Evolutionary conservation across 495 filamentous ascomycete genomes (phyloP).

Genomic region (Penicillium daleae): DNA sequence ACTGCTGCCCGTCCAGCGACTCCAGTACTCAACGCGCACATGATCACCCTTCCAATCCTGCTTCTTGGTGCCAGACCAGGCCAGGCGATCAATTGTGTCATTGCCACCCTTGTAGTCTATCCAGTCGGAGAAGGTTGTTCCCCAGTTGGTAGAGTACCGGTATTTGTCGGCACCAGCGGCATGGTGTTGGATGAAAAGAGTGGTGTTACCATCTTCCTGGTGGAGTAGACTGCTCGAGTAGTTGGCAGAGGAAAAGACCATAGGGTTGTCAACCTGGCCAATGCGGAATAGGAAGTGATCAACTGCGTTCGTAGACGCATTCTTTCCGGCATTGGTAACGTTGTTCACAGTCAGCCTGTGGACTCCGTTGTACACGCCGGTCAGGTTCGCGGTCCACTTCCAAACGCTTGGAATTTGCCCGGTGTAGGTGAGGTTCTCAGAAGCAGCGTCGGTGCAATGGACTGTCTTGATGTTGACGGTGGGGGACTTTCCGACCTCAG

Average conservation of each 20-base stretch:
- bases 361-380: constrained; percentile 65
- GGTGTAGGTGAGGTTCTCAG: constrained; percentile 33
- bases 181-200: constrained; percentile 58
- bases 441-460: constrained; percentile 43
- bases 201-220: constrained; percentile 38
- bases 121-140: constrained; percentile 64
- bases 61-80: constrained; percentile 63
- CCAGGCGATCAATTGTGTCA: constrained; percentile 43
- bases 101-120: constrained; percentile 54
- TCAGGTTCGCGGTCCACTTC: constrained; percentile 54
- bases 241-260: constrained; percentile 61
- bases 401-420: constrained; percentile 59
- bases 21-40: constrained; percentile 70
- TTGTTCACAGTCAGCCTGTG: constrained; percentile 64
- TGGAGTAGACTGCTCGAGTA: constrained; percentile 59
- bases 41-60: constrained; percentile 70
- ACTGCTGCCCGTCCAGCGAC: constrained; percentile 63
- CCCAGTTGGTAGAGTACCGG: constrained; percentile 67
- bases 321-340: constrained; percentile 38
- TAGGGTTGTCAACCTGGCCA: constrained; percentile 60
- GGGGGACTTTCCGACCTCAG: constrained; percentile 47
- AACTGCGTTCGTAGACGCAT: constrained; percentile 44
- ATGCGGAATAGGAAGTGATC: constrained; percentile 63
- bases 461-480: constrained; percentile 44
- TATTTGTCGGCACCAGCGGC: constrained; percentile 67